Percentiles rank a stretch among this genome's conserved stretches.
These are phyloP conservation scores for Wickerhamomyces chambardii DNA, from an alignment of 805 yeast species.

Conservation along the genomic window DNA sequence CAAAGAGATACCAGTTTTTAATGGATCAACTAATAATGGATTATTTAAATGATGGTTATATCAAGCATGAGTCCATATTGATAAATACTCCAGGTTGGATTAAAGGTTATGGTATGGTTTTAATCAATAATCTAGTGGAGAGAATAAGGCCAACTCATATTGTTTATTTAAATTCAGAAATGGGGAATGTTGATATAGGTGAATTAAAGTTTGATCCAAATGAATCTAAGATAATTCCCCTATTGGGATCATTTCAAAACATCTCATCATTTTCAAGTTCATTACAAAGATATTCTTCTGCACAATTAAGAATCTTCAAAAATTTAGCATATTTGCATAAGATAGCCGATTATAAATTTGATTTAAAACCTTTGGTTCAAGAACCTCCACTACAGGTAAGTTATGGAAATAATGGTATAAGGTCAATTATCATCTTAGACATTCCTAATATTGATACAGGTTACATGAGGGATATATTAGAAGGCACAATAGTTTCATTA, in stretches of 20 bases:
- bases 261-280: slow-evolving; percentile 8
- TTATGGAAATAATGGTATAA: slow-evolving; percentile 26
- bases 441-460: slow-evolving; percentile 21
- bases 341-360: slow-evolving; percentile 15
- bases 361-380: slow-evolving; percentile 33
- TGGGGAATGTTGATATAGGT: slow-evolving; percentile 11
- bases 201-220: slow-evolving; percentile 19
- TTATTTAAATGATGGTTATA: slow-evolving; percentile 20
- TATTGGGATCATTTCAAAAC: slow-evolving; percentile 26
- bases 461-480: slow-evolving; percentile 25
- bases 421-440: slow-evolving; percentile 25
- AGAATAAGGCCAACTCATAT: slow-evolving; percentile 45
- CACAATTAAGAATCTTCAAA: slow-evolving; percentile 44
- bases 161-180: slow-evolving; percentile 41
- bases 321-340: slow-evolving; percentile 47
- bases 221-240: slow-evolving; percentile 20
- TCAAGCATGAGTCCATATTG: slow-evolving; percentile 28
- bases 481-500: slow-evolving; percentile 26
- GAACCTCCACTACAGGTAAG: slow-evolving; percentile 32
- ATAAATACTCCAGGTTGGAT: slow-evolving; percentile 90
- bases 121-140: slow-evolving; percentile 36
- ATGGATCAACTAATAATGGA: slow-evolving; percentile 30
- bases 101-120: slow-evolving; percentile 72
- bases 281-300: slow-evolving; percentile 31
- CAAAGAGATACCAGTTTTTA: slow-evolving; percentile 40